Conservation (phyloP, 164 flowering plant genomes). For the Echeveria elegans region DNA sequence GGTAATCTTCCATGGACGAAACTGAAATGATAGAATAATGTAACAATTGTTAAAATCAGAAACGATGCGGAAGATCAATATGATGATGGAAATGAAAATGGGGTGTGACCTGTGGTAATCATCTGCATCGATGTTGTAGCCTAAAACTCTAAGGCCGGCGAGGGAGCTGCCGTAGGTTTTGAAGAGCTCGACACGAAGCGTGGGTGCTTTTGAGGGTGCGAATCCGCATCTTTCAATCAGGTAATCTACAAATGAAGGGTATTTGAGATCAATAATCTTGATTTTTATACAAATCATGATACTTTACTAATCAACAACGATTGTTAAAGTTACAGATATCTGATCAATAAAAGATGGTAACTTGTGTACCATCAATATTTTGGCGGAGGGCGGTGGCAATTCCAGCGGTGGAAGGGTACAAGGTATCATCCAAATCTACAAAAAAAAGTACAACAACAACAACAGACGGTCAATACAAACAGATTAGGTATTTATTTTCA, state of each 20-base stretch:
- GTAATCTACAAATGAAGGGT: constrained; percentile 36
- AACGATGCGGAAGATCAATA: not conserved
- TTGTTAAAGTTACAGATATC: too few species aligned
- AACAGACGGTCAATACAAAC: not conserved
- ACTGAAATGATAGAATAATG: constrained; percentile 21
- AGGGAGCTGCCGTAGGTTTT: constrained; percentile 77
- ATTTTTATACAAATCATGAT: too few species aligned
- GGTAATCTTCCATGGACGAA: constrained; percentile 94
- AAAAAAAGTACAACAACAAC: constrained; percentile 1
- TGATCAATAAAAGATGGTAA: not conserved
- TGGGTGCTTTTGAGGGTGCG: constrained; percentile 38
- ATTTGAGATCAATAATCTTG: not conserved
- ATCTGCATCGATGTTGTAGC: constrained; percentile 41
- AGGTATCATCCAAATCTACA: constrained; percentile 87
- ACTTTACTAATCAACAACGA: too few species aligned
- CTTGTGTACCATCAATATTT: constrained; percentile 68
- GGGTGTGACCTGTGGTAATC: constrained; percentile 61
- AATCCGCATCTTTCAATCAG: constrained; percentile 67
- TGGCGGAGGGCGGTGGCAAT: constrained; percentile 43
- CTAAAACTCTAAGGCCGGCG: constrained; percentile 79
- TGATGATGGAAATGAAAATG: not conserved
- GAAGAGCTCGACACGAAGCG: constrained; percentile 61
- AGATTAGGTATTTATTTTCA: too few species aligned
- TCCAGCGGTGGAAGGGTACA: constrained; percentile 58
- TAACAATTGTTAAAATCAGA: not conserved